Percentiles rank a stretch among this genome's conserved stretches.
phyloP scores from a whole-genome alignment of 805 yeast genomes.

The Candida rishiriensis region DNA sequence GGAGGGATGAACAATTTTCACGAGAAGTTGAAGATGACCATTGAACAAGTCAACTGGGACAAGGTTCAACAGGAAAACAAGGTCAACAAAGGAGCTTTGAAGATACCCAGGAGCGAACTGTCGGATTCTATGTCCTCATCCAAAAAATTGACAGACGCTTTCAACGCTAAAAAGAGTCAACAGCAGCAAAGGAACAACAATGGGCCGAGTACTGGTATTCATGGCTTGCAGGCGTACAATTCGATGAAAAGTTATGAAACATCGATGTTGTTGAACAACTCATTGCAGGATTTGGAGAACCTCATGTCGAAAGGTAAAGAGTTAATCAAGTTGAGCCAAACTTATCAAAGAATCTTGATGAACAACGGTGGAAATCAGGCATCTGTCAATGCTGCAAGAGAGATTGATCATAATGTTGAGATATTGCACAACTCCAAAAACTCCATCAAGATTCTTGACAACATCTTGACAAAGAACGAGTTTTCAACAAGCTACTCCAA shows the following conservation, averaged over 20 bases:
- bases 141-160: constrained; percentile 1
- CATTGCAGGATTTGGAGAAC: constrained; percentile 72
- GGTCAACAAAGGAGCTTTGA: constrained; percentile 35
- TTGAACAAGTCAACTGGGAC: constrained; percentile 53
- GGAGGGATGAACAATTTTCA: constrained; percentile 60
- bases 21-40: constrained; percentile 37
- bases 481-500: constrained; percentile 19
- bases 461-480: constrained; percentile 26
- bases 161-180: not conserved
- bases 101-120: constrained; percentile 3
- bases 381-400: constrained; percentile 5
- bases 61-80: constrained; percentile 11
- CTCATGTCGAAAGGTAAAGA: constrained; percentile 77
- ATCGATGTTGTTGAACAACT: constrained; percentile 56
- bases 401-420: constrained; percentile 22
- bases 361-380: constrained; percentile 2
- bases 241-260: constrained; percentile 52
- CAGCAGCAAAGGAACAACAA: not conserved
- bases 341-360: constrained; percentile 31
- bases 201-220: constrained; percentile 52
- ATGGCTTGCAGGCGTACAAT: constrained; percentile 58
- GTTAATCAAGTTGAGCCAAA: constrained; percentile 51
- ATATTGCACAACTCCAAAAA: constrained; percentile 26
- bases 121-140: not conserved
- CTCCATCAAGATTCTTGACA: constrained; percentile 25